Base-by-base conservation (phyloP, 1,139 yeast species). In the Starmera stellimalicola region DNA sequence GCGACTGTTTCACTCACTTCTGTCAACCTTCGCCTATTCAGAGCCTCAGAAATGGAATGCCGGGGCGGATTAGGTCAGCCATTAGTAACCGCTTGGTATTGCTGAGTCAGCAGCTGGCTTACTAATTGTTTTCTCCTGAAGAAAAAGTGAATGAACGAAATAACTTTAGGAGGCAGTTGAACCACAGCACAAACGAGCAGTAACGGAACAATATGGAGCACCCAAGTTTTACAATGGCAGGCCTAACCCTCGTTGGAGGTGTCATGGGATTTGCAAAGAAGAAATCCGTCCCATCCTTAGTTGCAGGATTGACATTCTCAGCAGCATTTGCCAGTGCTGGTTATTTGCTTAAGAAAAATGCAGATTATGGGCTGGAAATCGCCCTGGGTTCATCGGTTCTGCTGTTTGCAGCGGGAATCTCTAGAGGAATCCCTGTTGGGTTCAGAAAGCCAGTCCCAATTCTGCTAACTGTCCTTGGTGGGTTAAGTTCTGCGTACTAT, bases 391-490 rank as follows among this genome's bases (percentile, higher is more conserved):
- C 88, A 1, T 78, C 94, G 16, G 50, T 74, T 1, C 51, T 80
- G 10, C 65, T 87, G 45, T 57, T 79, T 11, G 70, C 69, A 28
- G 87, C 91, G 16, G 88, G 93, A 8, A 47, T 80, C 14, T 70
- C 75, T 16, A 70, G 97, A 47, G 75, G 88, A 8, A 47, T 74
- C 32, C 73, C 75, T 27, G 63, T 73, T 15, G 47, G 55, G 11
- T 77, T 78, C 54, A 65, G 63, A 42, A 83, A 82, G 52, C 93
- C 94, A 0, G 70, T 88, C 34, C 97, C 97, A 1, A 54, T 82
- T 36, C 57, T 67, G 14, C 64, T 88, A 44, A 63, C 79, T 5
- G 63, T 66, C 12, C 56, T 85, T 39, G 96, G 96, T 26, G 63
- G 73, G 7, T 44, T 73, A 14, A 72, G 87, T 12, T 61, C 84